A percentile compares a stretch with the other conserved stretches of the same genome.
Evolutionary conservation across 1,284 basidiomycete genomes (phyloP).

Genomic region (Paramarasmius palmivorus): DNA sequence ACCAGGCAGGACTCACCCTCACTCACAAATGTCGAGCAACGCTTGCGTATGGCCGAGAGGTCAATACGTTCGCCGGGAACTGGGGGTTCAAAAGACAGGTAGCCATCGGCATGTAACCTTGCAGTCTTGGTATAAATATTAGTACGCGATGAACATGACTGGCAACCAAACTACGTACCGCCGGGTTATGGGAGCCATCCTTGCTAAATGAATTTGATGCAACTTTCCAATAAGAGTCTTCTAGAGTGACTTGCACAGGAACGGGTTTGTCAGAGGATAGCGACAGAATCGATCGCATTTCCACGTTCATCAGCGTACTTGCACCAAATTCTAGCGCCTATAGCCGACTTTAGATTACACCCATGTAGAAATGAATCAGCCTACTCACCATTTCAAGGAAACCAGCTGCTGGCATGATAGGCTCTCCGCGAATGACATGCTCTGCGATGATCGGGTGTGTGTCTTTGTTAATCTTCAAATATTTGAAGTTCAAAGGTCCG

Average conservation of each 20-base stretch:
- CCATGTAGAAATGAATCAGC: neutral
- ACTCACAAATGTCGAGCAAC: too few relatives aligned
- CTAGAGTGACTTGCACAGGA: conserved; percentile 25
- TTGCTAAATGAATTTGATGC: conserved; percentile 7
- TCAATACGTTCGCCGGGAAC: too few relatives aligned
- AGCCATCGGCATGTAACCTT: neutral
- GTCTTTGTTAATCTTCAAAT: conserved; percentile 32
- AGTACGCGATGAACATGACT: too few relatives aligned
- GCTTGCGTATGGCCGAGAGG: too few relatives aligned
- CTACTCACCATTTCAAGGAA: conserved; percentile 41
- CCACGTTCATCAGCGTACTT: conserved; percentile 23
- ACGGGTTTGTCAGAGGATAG: conserved; percentile 29
- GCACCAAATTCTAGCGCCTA: conserved; percentile 31
- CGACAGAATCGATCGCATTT: conserved; percentile 27
- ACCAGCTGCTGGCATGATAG: conserved; percentile 46
- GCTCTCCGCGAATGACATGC: conserved; percentile 41
- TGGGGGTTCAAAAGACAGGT: neutral
- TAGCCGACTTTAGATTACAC: too few relatives aligned
- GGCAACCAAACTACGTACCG: too few relatives aligned
- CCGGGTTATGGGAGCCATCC: too few relatives aligned
- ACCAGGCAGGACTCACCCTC: too few relatives aligned
- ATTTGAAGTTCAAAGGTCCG: conserved; percentile 34
- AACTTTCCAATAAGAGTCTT: conserved; percentile 31
- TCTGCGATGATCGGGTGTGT: conserved; percentile 38
- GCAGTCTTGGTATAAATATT: neutral